phyloP scores from a whole-genome alignment of 2,329 filamentous ascomycete species.

The Sarocladium strictum region DNA sequence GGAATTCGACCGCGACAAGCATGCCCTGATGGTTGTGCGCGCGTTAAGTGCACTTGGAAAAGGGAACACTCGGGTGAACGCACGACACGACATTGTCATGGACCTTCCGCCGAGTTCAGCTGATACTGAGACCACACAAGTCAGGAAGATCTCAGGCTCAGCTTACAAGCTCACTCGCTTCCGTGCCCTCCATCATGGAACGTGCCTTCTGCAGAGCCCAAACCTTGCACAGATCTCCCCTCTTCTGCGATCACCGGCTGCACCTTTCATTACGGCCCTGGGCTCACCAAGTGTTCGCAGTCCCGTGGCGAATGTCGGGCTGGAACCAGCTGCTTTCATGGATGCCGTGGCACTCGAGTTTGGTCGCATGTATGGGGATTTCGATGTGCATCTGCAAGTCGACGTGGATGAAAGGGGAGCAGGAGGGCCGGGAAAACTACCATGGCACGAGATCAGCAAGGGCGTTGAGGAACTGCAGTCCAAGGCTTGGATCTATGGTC shows the following conservation, averaged over 20 bases:
- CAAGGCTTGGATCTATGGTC: conserved; percentile 70
- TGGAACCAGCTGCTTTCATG: conserved; percentile 36
- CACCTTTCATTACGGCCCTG: conserved; percentile 67
- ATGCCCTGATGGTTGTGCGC: conserved; percentile 90
- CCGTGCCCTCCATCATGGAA: conserved; percentile 86
- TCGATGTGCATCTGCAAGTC: conserved; percentile 32
- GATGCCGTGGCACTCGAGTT: conserved; percentile 61
- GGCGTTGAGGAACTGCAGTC: conserved; percentile 40
- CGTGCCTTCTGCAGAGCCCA: conserved; percentile 73
- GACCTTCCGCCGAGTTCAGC: conserved; percentile 37
- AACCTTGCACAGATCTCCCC: conserved; percentile 64
- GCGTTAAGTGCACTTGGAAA: conserved; percentile 61
- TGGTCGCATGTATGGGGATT: conserved; percentile 53
- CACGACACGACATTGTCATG: conserved; percentile 88
- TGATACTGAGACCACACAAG: not conserved
- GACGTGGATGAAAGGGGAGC: conserved; percentile 44
- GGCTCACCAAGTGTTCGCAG: conserved; percentile 91
- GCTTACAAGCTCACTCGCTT: conserved; percentile 86
- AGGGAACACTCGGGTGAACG: conserved; percentile 67
- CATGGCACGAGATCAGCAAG: conserved; percentile 31
- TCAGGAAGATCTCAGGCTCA: conserved; percentile 77
- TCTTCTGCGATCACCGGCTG: conserved; percentile 73
- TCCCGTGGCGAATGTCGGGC: conserved; percentile 70
- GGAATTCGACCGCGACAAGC: conserved; percentile 74
- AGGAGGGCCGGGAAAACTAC: conserved; percentile 11